Evolutionary conservation across 2,329 filamentous ascomycete genomes (phyloP).

Genomic region (Davidsoniella australis): DNA sequence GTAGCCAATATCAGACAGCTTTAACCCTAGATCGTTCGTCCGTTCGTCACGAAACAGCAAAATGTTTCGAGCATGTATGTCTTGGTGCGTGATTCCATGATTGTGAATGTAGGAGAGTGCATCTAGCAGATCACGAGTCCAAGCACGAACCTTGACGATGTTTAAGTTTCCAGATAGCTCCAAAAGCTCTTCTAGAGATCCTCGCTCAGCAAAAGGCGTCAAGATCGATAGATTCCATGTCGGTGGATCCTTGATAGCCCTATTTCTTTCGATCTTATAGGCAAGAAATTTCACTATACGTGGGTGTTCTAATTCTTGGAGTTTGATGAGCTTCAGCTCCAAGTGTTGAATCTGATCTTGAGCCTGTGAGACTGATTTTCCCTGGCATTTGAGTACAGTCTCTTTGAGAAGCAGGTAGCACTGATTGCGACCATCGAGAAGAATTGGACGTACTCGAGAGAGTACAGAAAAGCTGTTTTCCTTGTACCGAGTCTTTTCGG

Average conservation of each 20-base stretch:
- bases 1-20: conserved; percentile 58
- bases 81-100: conserved; percentile 67
- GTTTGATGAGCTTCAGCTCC: conserved; percentile 58
- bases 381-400: conserved; percentile 38
- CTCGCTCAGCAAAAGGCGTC: conserved; percentile 62
- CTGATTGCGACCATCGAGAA: conserved; percentile 34
- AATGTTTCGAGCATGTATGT: conserved; percentile 65
- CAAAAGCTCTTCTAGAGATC: conserved; percentile 65
- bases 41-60: conserved; percentile 50
- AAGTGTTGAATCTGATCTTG: conserved; percentile 62
- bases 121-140: conserved; percentile 84
- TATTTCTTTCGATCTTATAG: conserved; percentile 54
- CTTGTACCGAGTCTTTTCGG: conserved; percentile 49
- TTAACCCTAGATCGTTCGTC: conserved; percentile 53
- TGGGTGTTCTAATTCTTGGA: conserved; percentile 54
- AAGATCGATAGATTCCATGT: conserved; percentile 61
- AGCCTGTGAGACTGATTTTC: conserved; percentile 43
- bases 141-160: conserved; percentile 61
- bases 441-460: conserved; percentile 55
- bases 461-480: conserved; percentile 47
- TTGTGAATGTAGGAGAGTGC: conserved; percentile 76
- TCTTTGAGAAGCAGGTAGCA: conserved; percentile 61
- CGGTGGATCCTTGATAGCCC: conserved; percentile 21
- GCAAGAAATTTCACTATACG: conserved; percentile 68
- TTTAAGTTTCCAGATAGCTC: conserved; percentile 61